Evolutionary conservation across 1,284 basidiomycete species (phyloP).

Genomic region (Ustilago esculenta): DNA sequence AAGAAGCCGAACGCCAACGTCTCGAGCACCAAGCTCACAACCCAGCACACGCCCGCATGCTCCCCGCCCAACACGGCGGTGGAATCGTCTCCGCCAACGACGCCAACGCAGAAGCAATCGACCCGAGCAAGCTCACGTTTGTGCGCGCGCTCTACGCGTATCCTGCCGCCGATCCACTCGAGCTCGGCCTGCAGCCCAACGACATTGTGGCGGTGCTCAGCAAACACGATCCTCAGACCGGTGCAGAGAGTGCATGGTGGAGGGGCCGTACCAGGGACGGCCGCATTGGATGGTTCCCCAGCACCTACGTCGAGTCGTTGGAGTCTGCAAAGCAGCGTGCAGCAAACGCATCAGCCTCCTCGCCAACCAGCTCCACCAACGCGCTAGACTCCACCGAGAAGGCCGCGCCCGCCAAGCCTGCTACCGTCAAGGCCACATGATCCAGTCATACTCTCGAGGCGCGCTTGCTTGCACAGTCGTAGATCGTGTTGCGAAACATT

Average conservation of each 20-base stretch:
- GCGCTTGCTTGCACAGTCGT: too few species aligned
- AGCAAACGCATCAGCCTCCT: conserved; percentile 31
- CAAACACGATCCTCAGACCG: conserved; percentile 71
- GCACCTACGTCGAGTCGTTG: conserved; percentile 70
- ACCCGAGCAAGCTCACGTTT: conserved; percentile 78
- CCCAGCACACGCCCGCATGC: conserved; percentile 69
- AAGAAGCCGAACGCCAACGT: conserved; percentile 68
- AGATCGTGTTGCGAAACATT: background rate
- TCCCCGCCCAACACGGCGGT: conserved; percentile 74
- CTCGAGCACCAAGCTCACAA: conserved; percentile 64
- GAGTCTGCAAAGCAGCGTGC: conserved; percentile 63
- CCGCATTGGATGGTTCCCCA: conserved; percentile 94
- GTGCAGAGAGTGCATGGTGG: conserved; percentile 91
- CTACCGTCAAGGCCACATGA: conserved; percentile 39
- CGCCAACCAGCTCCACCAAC: conserved; percentile 2
- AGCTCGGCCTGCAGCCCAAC: conserved; percentile 84
- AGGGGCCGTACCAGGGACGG: conserved; percentile 92
- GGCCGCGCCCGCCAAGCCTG: conserved; percentile 17
- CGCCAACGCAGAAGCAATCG: conserved; percentile 66
- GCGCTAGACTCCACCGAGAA: conserved; percentile 22
- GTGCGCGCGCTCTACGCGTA: conserved; percentile 87
- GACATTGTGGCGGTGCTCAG: conserved; percentile 93
- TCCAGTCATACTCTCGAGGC: too few species aligned
- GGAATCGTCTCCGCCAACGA: conserved; percentile 46
- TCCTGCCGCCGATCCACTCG: conserved; percentile 72